Conservation (phyloP, 2,329 filamentous ascomycete genomes). For the Ceratocystis papillata region DNA sequence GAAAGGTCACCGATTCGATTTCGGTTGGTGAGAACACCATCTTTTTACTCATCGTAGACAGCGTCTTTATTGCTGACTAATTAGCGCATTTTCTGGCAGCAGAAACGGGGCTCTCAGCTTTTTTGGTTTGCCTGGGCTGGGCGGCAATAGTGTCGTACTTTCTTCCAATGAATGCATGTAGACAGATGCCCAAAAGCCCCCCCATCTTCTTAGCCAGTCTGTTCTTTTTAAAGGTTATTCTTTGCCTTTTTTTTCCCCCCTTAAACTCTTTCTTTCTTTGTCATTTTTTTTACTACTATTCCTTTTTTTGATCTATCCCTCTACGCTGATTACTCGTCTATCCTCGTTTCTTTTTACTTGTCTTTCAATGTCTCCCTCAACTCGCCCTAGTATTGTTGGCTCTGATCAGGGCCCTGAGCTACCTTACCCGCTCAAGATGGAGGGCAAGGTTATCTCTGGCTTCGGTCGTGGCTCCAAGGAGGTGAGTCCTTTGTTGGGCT, state of each 20-base stretch:
- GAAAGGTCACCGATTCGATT: background rate
- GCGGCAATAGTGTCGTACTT: too few species aligned
- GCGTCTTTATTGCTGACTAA: background rate
- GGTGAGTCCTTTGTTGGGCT: conserved; percentile 37
- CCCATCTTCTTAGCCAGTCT: too few species aligned
- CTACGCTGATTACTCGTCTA: background rate
- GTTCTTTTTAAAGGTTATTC: too few species aligned
- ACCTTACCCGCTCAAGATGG: conserved; percentile 75
- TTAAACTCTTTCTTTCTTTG: background rate
- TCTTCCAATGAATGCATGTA: too few species aligned
- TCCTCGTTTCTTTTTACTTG: background rate
- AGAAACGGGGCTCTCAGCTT: too few species aligned
- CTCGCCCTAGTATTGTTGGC: conserved; percentile 58
- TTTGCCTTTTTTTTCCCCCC: too few species aligned
- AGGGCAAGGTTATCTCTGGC: conserved; percentile 79
- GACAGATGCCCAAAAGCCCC: too few species aligned
- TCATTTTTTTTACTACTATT: background rate
- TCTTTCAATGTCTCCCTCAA: conserved; percentile 4
- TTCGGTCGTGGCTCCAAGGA: conserved; percentile 93
- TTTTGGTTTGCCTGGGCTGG: too few species aligned
- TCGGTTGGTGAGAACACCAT: conserved; percentile 11
- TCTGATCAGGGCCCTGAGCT: conserved; percentile 58
- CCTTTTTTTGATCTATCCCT: background rate
- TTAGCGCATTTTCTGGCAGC: background rate
- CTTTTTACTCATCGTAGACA: background rate